phyloP scores from a whole-genome alignment of 495 filamentous ascomycete species.

The Penicillium lagena region DNA sequence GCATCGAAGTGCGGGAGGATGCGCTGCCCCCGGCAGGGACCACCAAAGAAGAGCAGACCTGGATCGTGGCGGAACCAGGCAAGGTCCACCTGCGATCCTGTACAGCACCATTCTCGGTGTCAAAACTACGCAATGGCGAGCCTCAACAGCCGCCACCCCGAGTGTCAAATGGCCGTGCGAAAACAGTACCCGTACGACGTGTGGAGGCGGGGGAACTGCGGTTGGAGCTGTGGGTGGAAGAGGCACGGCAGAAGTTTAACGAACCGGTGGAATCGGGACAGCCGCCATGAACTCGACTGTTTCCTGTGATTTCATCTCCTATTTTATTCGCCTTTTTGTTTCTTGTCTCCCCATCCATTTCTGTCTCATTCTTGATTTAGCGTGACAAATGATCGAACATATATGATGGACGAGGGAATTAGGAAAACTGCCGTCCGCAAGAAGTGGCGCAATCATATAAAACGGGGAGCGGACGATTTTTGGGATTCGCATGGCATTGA shows the following conservation, averaged over 20 bases:
- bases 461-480: conserved; percentile 39
- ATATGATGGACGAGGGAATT: conserved; percentile 41
- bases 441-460: conserved; percentile 41
- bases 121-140: conserved; percentile 33
- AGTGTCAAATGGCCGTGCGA: conserved; percentile 38
- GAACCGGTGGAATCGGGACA: conserved; percentile 41
- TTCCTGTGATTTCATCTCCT: conserved; percentile 5
- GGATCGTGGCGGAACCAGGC: conserved; percentile 49
- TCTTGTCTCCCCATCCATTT: conserved; percentile 15
- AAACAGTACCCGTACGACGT: conserved; percentile 48
- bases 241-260: conserved; percentile 49
- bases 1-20: conserved; percentile 74
- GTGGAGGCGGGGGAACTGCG: conserved; percentile 48
- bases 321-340: not conserved
- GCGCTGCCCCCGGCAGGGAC: conserved; percentile 67
- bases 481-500: conserved; percentile 41
- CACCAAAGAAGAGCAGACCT: conserved; percentile 44
- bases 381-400: conserved; percentile 46
- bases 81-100: conserved; percentile 40
- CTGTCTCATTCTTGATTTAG: conserved; percentile 43
- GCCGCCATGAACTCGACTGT: conserved; percentile 23
- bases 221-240: conserved; percentile 51
- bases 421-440: conserved; percentile 32
- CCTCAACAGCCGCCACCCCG: conserved; percentile 31
- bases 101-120: conserved; percentile 40